Evolutionary conservation across 2,329 filamentous ascomycete species (phyloP), one percentile per base, ranked within the genome.

Genomic region (Bertia moriformis): DNA sequence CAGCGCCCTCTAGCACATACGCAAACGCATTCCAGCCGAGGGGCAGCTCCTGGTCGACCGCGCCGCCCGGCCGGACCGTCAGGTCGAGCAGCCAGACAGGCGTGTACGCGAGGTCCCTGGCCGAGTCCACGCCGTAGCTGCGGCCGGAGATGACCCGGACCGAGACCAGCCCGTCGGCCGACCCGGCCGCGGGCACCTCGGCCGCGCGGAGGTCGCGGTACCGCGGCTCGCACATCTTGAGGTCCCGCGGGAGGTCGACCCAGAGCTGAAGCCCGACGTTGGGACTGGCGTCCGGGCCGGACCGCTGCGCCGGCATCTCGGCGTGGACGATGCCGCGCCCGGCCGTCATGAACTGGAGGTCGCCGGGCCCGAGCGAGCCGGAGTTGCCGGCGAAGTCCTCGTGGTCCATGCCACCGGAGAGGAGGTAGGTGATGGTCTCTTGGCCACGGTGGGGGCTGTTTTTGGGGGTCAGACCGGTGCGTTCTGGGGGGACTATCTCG

Each of bases 321-420:
- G 88, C 85, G 59, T 96, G 91, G 58, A 95, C 82, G 50, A 96
- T 93, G 32, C 89, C 89, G 15, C 71, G 67, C 3, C 89, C 89
- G 1, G 89, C 89, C 0, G 89, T 95, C 89, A 96, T 96, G 68
- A 96, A 96, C 55, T 96, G 89, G 37, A 96, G 63, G 55, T 95
- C 89, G n/a, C 89, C 89, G 0, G 82, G 62, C 43, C 80, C 70
- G 48, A 96, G 85, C 3, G 83, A 91, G 42, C 89, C 91, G 38
- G 71, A 71, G 62, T 91, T 79, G 12, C 87, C 87, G 2, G 84
- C 79, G 49, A 94, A 94, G 58, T 94, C 87, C 62, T 94, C 87
- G 53, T 94, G 87, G 61, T 94, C 86, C 42, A 93, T 77, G 3
- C 73, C 84, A 46, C 89, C 89, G 13, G 71, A 62, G n/a, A 96